Percentiles rank a stretch among this genome's conserved stretches.
These are phyloP conservation scores for Hemileccinum impolitum DNA, from an alignment of 768 basidiomycete genomes.

Conservation along the genomic window DNA sequence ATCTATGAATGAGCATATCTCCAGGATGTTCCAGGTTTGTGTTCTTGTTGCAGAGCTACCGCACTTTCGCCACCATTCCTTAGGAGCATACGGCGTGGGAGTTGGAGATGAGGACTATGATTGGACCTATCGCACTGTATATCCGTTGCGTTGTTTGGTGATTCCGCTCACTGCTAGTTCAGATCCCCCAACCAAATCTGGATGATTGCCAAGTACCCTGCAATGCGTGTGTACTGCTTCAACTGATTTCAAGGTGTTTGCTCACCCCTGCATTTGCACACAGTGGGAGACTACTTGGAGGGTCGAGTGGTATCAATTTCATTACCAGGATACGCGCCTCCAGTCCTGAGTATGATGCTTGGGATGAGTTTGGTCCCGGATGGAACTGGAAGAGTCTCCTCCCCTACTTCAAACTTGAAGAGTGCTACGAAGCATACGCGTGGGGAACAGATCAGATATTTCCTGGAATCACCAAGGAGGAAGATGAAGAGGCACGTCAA, in stretches of 20 bases:
- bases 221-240: constrained; percentile 6
- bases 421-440: neutral
- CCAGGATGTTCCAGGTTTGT: constrained; percentile 21
- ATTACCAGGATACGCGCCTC: constrained; percentile 21
- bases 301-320: constrained; percentile 18
- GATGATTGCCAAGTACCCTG: neutral
- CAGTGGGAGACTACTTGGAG: constrained; percentile 19
- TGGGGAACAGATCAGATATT: too few species aligned
- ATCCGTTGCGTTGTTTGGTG: neutral
- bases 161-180: neutral
- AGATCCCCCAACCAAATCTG: constrained; percentile 16
- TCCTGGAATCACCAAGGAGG: too few species aligned
- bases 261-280: neutral
- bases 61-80: neutral
- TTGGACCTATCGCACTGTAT: constrained; percentile 17
- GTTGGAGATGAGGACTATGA: constrained; percentile 9
- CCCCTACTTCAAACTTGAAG: constrained; percentile 13
- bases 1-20: too few species aligned
- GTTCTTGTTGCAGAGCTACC: neutral
- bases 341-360: constrained; percentile 16
- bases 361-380: constrained; percentile 15
- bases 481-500: too few species aligned
- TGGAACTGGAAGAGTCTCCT: constrained; percentile 15
- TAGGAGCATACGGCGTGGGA: constrained; percentile 7
- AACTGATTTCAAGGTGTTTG: neutral